phyloP scores from a whole-genome alignment of 371 early-diverging fungal genomes.

The Syncephalastrum sp. region DNA sequence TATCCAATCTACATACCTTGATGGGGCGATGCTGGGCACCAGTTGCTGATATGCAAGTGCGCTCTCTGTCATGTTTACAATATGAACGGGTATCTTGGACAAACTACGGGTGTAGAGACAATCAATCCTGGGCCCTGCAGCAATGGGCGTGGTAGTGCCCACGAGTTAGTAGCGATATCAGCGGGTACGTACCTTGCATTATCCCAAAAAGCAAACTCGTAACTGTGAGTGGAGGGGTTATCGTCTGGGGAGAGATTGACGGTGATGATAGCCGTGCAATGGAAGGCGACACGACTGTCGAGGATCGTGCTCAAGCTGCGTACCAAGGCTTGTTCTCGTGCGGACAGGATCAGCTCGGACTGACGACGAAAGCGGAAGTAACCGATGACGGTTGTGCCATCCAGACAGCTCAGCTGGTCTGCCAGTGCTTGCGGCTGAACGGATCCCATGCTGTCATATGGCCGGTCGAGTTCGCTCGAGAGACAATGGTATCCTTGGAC shows the following conservation, averaged over 20 bases:
- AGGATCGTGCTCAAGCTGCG: neutral
- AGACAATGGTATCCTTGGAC: slow-evolving; percentile 15
- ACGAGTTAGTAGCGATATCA: neutral
- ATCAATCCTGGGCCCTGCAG: no score
- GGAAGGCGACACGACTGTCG: neutral
- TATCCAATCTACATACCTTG: neutral
- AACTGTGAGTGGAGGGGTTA: slow-evolving; percentile 14
- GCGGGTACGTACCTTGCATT: neutral
- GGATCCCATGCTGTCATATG: neutral
- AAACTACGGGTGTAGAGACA: neutral
- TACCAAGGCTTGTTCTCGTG: slow-evolving; percentile 11
- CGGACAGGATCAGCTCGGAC: slow-evolving; percentile 12
- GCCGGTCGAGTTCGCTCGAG: no score
- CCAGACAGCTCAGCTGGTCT: slow-evolving; percentile 5
- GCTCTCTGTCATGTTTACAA: slow-evolving; percentile 19
- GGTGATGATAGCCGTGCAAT: slow-evolving; percentile 17
- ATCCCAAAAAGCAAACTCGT: slow-evolving; percentile 16
- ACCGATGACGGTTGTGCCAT: slow-evolving; percentile 8
- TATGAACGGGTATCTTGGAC: slow-evolving; percentile 9
- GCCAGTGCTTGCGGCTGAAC: slow-evolving; percentile 9
- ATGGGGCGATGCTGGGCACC: slow-evolving; percentile 10
- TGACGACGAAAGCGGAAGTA: slow-evolving; percentile 25
- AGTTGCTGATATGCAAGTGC: slow-evolving; percentile 19
- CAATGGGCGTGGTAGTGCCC: no score
- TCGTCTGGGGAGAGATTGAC: slow-evolving; percentile 8